Evolutionary conservation across 495 filamentous ascomycete genomes (phyloP).

Genomic region (Penicillium roqueforti): DNA sequence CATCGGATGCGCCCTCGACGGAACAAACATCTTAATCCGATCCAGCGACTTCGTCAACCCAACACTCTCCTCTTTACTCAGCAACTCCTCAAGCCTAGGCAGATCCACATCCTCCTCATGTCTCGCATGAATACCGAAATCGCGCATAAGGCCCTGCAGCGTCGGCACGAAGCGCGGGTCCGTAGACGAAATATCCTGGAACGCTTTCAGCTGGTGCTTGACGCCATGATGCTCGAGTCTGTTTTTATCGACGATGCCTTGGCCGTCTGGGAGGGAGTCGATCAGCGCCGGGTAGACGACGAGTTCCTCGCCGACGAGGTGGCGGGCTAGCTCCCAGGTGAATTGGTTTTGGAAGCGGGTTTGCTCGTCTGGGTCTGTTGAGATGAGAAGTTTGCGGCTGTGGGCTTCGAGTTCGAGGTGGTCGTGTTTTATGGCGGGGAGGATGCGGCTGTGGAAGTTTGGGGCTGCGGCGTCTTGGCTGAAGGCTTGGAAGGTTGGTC

Average conservation of each 20-base stretch:
- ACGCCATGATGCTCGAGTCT: constrained; percentile 55
- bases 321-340: constrained; percentile 66
- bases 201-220: constrained; percentile 53
- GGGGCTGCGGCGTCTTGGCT: constrained; percentile 4
- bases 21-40: constrained; percentile 56
- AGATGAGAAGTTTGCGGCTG: constrained; percentile 52
- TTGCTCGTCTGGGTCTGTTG: constrained; percentile 45
- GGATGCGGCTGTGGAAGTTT: constrained; percentile 26
- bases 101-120: constrained; percentile 56
- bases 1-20: constrained; percentile 51
- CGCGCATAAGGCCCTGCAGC: constrained; percentile 45
- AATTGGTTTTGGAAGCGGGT: constrained; percentile 60
- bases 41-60: constrained; percentile 47
- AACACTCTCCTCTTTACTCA: constrained; percentile 38
- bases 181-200: constrained; percentile 48
- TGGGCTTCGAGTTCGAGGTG: constrained; percentile 58
- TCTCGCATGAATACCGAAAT: constrained; percentile 51
- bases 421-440: constrained; percentile 56
- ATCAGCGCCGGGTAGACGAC: constrained; percentile 65
- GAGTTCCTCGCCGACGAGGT: constrained; percentile 64
- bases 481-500: constrained; percentile 11
- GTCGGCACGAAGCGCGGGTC: constrained; percentile 47
- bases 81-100: constrained; percentile 44
- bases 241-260: constrained; percentile 50
- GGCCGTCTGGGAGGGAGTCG: constrained; percentile 49